Conservation (phyloP, 2,329 filamentous ascomycete genomes). For the Pyrenophora tritici-repentis region DNA sequence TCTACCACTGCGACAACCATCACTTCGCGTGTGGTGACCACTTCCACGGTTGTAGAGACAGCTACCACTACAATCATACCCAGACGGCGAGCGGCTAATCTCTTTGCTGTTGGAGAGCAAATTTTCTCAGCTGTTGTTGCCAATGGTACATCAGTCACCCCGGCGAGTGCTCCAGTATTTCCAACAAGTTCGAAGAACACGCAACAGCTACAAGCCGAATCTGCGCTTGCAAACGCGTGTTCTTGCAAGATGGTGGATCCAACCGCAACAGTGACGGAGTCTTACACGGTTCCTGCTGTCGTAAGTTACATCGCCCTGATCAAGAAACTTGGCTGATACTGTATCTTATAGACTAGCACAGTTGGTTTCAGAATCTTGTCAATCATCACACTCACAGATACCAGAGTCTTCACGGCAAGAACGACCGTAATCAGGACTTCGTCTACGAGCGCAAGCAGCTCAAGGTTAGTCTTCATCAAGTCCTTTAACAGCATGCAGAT, state of each 20-base stretch:
- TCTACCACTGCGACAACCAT: constrained; percentile 23
- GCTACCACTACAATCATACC: constrained; percentile 24
- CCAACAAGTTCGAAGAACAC: constrained; percentile 16
- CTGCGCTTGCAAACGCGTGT: constrained; percentile 37
- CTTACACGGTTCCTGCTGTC: constrained; percentile 27
- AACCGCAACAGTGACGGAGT: constrained; percentile 34
- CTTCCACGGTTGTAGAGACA: constrained; percentile 29
- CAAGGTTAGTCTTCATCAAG: background rate
- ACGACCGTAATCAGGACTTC: constrained; percentile 11
- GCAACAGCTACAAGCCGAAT: constrained; percentile 23
- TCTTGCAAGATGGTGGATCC: constrained; percentile 37
- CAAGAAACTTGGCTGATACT: constrained; percentile 2
- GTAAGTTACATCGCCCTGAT: constrained; percentile 23
- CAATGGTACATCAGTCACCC: constrained; percentile 15
- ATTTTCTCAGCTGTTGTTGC: constrained; percentile 31
- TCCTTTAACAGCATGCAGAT: background rate
- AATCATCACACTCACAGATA: constrained; percentile 16
- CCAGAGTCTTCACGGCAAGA: constrained; percentile 11
- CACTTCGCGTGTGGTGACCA: constrained; percentile 26
- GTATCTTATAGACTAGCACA: constrained; percentile 16
- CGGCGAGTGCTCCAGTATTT: background rate
- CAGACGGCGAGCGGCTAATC: constrained; percentile 21
- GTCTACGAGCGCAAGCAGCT: background rate
- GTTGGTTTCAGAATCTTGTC: constrained; percentile 21
- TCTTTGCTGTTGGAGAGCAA: constrained; percentile 19